Evolutionary conservation across 106 monocot genomes (phyloP).

Genomic region (Dioscorea dumetorum): DNA sequence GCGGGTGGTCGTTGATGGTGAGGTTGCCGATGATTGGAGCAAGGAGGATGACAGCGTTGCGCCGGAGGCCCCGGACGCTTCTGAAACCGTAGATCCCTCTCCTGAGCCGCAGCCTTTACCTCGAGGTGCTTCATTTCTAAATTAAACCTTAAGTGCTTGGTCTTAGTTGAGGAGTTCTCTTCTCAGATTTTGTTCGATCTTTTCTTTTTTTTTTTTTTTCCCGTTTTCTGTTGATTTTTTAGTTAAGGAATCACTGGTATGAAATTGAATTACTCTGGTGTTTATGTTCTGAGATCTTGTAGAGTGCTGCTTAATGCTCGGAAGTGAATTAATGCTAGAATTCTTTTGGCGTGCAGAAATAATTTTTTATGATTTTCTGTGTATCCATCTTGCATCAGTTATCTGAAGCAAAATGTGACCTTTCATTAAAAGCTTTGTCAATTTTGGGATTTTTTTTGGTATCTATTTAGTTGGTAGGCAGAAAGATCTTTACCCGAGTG

Average conservation of each 20-base stretch:
- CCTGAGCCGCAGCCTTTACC: background rate
- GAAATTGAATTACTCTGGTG: background rate
- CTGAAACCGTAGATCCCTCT: constrained; percentile 3
- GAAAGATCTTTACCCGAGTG: too few relatives aligned
- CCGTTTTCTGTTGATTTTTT: background rate
- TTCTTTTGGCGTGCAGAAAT: background rate
- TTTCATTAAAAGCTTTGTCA: too few relatives aligned
- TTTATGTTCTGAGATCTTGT: background rate
- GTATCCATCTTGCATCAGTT: too few relatives aligned
- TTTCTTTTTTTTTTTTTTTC: background rate
- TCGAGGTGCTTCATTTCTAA: background rate
- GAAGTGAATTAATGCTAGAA: background rate
- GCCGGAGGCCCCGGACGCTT: background rate
- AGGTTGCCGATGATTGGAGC: constrained; percentile 11
- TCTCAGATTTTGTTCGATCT: background rate
- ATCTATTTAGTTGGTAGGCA: too few relatives aligned
- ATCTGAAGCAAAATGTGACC: too few relatives aligned
- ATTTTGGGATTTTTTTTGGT: too few relatives aligned
- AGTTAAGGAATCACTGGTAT: too few relatives aligned
- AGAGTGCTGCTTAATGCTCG: background rate
- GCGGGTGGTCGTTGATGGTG: constrained; percentile 4
- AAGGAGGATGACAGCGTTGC: constrained; percentile 1
- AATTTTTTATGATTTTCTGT: too few relatives aligned
- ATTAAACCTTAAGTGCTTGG: too few relatives aligned
- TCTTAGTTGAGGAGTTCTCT: too few relatives aligned